Evolutionary conservation across 2,329 filamentous ascomycete genomes (phyloP), one percentile per base, ranked within the genome.

Genomic region (Apiospora pterosperma): DNA sequence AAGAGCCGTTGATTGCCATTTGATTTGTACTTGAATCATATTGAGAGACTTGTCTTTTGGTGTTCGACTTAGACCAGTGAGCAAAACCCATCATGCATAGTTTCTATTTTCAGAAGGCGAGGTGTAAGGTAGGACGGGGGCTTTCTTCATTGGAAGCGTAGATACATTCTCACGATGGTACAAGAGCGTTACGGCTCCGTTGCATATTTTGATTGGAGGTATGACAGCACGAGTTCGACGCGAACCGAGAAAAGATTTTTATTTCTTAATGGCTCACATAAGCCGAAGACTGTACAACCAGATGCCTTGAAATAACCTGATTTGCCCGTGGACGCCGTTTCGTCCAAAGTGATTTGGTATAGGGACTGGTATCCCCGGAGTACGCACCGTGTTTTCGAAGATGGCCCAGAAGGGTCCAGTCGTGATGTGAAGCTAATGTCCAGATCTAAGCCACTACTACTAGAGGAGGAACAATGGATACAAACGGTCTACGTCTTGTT

Each of bases 1-100:
- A 62, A 36, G 60, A 62, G 28, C 60, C 28, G 39, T 28, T 62
- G 39, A 44, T 62, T 48, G 60, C 60, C 6, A 62, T 62, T 48
- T 62, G 39, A 62, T 60, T 60, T 25, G 28, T 55, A 34, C 16
- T n/a, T 31, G 44, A 34, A 21, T 16, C 16, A n/a, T 21, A 8
- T 34, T 5, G 48, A 11, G 4, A 55, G 48, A 55, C 5, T 34
- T 34, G 48, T 34, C 28, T 34, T 11, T 16, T 12, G 4, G 19
- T 55, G 48, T 19, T 55, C 48, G 12, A 55, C 16, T 34, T 34
- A 55, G 48, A 55, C 28, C 21, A 34, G 48, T 55, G 48, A n/a
- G 28, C 48, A 10, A n/a, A 55, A 34, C 10, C 19, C 48, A n/a
- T n/a, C 48, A 52, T 31, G 41, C 44, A 31, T 42, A 42, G n/a